A percentile compares a stretch with the other conserved stretches of the same genome.
phyloP scores from a whole-genome alignment of 139 green algal species.

The Chlamydomonas asymmetrica region DNA sequence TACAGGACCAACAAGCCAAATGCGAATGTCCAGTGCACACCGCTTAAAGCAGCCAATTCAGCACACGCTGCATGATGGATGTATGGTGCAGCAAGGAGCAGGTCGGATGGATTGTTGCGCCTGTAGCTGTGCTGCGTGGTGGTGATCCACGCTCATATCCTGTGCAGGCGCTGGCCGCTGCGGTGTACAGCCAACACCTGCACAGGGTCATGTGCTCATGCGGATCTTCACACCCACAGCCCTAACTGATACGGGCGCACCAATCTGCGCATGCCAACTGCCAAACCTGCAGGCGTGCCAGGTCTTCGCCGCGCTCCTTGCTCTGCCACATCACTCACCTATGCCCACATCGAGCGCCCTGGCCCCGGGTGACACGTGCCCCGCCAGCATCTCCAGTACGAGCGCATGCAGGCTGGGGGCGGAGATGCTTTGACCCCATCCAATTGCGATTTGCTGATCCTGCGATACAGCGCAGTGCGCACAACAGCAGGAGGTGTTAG shows the following conservation, averaged over 20 bases:
- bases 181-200: neutral
- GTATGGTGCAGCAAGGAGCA: too few relatives aligned
- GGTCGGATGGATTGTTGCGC: too few relatives aligned
- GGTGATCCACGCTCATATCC: too few relatives aligned
- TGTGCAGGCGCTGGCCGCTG: neutral
- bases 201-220: neutral
- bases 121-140: too few relatives aligned
- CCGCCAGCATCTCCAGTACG: conserved; percentile 77
- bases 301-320: neutral
- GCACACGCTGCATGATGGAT: too few relatives aligned
- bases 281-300: neutral
- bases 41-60: too few relatives aligned
- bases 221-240: neutral
- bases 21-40: too few relatives aligned
- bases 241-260: neutral
- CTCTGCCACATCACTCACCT: conserved; percentile 28
- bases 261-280: neutral
- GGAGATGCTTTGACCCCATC: conserved; percentile 78
- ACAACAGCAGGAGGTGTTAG: neutral
- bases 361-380: conserved; percentile 57
- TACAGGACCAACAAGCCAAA: too few relatives aligned
- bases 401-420: conserved; percentile 82
- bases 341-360: conserved; percentile 85
- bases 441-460: conserved; percentile 63
- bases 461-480: conserved; percentile 1